A percentile compares a stretch with the other conserved stretches of the same genome.
phyloP scores from a whole-genome alignment of 805 yeast genomes.

The Limtongia smithiae region DNA sequence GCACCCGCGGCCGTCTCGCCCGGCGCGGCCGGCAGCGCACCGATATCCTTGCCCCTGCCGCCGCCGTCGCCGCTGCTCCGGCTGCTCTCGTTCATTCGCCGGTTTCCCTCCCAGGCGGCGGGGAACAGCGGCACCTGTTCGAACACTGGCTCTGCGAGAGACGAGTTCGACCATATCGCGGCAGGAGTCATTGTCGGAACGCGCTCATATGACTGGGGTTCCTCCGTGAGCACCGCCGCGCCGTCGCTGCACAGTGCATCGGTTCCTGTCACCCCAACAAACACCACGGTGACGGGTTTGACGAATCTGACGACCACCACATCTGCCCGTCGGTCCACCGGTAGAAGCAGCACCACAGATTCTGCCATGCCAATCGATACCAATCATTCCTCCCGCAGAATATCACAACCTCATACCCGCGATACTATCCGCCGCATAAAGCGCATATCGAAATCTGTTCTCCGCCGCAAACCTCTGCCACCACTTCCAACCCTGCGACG shows the following conservation, averaged over 20 bases:
- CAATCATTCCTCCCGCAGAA: neutral
- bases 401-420: neutral
- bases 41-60: no score
- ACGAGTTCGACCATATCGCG: no score
- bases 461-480: slow-evolving; percentile 10
- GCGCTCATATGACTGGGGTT: slow-evolving; percentile 51
- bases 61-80: no score
- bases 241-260: neutral
- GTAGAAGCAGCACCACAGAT: no score
- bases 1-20: no score
- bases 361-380: neutral
- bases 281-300: no score
- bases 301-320: no score
- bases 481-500: slow-evolving; percentile 1
- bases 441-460: slow-evolving; percentile 5
- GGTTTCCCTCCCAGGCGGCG: neutral
- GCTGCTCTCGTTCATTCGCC: no score
- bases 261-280: no score
- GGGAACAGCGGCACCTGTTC: neutral
- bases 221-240: slow-evolving; percentile 27
- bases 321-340: no score
- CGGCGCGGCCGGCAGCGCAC: no score
- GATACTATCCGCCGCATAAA: slow-evolving; percentile 10
- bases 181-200: slow-evolving; percentile 45
- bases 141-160: no score